A percentile compares a stretch with the other conserved stretches of the same genome.
phyloP scores from a whole-genome alignment of 2,329 filamentous ascomycete genomes.

The Colletotrichum phormii region DNA sequence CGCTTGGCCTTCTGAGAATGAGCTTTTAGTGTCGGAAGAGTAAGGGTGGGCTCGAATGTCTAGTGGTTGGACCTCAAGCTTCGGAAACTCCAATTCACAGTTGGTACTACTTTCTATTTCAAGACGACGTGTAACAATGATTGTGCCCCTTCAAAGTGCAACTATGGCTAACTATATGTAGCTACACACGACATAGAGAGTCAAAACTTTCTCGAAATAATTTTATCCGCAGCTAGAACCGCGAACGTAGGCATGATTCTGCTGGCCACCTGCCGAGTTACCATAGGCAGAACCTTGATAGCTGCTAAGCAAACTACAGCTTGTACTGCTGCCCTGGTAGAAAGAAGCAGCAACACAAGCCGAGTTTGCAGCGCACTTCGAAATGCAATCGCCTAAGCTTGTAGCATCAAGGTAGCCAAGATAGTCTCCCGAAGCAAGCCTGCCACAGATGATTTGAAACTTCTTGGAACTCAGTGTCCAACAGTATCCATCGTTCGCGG shows the following conservation, averaged over 20 bases:
- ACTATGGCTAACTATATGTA: too few relatives aligned
- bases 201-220: too few relatives aligned
- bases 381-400: constrained; percentile 27
- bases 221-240: not conserved
- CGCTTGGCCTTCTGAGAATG: too few relatives aligned
- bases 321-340: constrained; percentile 11
- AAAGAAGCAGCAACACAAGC: constrained; percentile 23
- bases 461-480: constrained; percentile 25
- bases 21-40: too few relatives aligned
- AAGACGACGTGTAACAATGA: too few relatives aligned
- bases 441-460: constrained; percentile 27
- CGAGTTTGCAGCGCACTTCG: constrained; percentile 16
- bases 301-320: constrained; percentile 15
- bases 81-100: too few relatives aligned
- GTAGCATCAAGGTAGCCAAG: constrained; percentile 2
- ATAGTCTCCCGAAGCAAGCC: constrained; percentile 21
- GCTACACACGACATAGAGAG: too few relatives aligned
- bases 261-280: constrained; percentile 22
- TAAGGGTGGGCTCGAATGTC: not conserved
- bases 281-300: constrained; percentile 19
- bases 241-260: constrained; percentile 25
- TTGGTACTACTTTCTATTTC: too few relatives aligned
- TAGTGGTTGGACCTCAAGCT: too few relatives aligned
- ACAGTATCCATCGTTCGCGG: constrained; percentile 14
- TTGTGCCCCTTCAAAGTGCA: too few relatives aligned